Evolutionary conservation across 257 asterid genomes (phyloP).

Genomic region (Nicotiana obtusifolia): DNA sequence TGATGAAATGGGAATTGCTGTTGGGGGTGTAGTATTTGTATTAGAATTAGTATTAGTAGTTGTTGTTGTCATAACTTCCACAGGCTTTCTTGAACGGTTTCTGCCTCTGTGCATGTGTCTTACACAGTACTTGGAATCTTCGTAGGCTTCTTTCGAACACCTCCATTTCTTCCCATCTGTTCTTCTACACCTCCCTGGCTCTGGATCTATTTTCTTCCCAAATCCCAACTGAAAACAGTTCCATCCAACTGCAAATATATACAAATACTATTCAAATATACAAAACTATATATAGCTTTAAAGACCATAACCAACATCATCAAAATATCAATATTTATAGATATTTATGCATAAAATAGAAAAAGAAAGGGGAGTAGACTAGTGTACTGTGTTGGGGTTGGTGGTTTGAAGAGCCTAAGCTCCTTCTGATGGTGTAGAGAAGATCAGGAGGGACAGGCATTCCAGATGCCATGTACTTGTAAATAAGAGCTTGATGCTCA

Average conservation of each 20-base stretch:
- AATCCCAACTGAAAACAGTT: constrained; percentile 65
- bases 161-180: constrained; percentile 98
- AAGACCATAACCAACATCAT: no score
- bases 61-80: constrained; percentile 44
- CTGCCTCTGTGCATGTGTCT: constrained; percentile 99
- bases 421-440: constrained; percentile 61
- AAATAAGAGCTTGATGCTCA: constrained; percentile 83
- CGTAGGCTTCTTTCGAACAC: constrained; percentile 83
- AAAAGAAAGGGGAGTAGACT: neutral
- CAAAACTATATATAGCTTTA: neutral
- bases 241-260: constrained; percentile 53
- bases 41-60: constrained; percentile 13
- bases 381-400: constrained; percentile 44
- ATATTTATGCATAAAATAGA: no score
- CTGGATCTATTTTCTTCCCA: constrained; percentile 79
- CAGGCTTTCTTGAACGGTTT: constrained; percentile 99
- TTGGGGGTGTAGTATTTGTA: constrained; percentile 15
- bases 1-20: constrained; percentile 28
- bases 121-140: constrained; percentile 93
- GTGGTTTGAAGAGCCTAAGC: constrained; percentile 55
- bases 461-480: constrained; percentile 79
- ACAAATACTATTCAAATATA: neutral
- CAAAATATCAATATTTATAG: no score
- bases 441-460: constrained; percentile 82
- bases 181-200: constrained; percentile 93